Evolutionary conservation across 306 rosid genomes (phyloP).

Genomic region (Abrus precatorius): DNA sequence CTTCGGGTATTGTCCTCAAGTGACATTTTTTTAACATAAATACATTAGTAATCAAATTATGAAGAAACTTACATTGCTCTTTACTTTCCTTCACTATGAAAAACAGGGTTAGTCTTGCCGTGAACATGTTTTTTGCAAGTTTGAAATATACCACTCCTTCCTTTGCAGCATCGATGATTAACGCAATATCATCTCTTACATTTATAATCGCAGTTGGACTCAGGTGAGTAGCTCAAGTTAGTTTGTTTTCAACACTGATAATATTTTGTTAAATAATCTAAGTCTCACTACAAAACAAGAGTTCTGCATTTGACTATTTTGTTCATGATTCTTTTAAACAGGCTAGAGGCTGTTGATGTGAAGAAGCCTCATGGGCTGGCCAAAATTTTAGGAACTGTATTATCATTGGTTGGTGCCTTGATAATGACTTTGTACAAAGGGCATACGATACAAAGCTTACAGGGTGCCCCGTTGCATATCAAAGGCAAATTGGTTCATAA

Average conservation of each 20-base stretch:
- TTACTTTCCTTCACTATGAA: conserved; percentile 19
- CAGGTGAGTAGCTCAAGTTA: conserved; percentile 39
- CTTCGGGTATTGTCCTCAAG: conserved; percentile 44
- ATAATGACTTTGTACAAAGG: conserved; percentile 53
- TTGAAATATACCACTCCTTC: conserved; percentile 56
- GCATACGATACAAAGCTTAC: conserved; percentile 48
- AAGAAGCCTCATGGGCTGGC: conserved; percentile 55
- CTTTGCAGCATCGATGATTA: conserved; percentile 58
- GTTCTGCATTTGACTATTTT: not conserved
- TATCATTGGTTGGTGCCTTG: conserved; percentile 52
- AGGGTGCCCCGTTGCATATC: conserved; percentile 46
- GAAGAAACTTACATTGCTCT: conserved; percentile 28
- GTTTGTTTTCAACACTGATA: not conserved
- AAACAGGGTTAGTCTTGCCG: conserved; percentile 52
- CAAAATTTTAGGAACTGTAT: conserved; percentile 53
- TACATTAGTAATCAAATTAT: not conserved
- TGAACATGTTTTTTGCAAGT: conserved; percentile 57
- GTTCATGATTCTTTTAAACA: conserved; percentile 20
- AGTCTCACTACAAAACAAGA: not conserved
- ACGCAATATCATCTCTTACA: conserved; percentile 54
- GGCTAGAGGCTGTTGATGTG: conserved; percentile 55
- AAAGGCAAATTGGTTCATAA: conserved; percentile 40
- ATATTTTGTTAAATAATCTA: conserved; percentile 4
- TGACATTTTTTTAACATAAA: not conserved
- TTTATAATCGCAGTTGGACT: conserved; percentile 55